These are phyloP conservation scores for Tolypocladium tropicale DNA, from an alignment of 2,329 filamentous ascomycete genomes.

Conservation along the genomic window DNA sequence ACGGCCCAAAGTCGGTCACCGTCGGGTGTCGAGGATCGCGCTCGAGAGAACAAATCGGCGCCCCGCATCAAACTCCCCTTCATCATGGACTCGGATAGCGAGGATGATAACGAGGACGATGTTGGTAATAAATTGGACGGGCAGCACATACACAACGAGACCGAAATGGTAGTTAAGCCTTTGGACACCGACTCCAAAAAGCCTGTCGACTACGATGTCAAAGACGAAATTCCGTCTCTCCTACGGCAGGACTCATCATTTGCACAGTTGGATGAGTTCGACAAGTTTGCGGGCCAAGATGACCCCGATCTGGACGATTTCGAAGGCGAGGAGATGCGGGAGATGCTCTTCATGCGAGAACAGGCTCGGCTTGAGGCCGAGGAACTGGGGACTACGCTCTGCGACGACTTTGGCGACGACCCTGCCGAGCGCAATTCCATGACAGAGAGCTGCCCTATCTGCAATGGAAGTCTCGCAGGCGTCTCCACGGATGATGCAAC, in stretches of 20 bases:
- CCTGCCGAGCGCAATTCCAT: constrained; percentile 18
- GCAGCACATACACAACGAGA: background rate
- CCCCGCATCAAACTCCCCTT: constrained; percentile 40
- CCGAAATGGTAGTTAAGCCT: background rate
- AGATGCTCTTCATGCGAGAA: constrained; percentile 64
- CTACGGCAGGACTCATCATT: constrained; percentile 16
- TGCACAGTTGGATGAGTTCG: constrained; percentile 24
- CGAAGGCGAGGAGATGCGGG: constrained; percentile 55
- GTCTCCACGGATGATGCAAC: constrained; percentile 58
- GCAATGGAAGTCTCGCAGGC: constrained; percentile 52
- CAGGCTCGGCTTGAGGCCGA: constrained; percentile 57
- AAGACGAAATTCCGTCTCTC: background rate
- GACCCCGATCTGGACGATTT: constrained; percentile 41
- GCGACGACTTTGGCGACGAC: constrained; percentile 23
- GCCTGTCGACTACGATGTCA: background rate
- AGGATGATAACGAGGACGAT: constrained; percentile 17
- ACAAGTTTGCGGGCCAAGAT: constrained; percentile 35
- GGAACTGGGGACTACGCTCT: constrained; percentile 33
- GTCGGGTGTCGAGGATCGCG: constrained; percentile 17
- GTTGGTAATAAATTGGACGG: background rate
- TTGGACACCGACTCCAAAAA: background rate
- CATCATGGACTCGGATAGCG: constrained; percentile 57
- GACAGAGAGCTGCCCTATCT: constrained; percentile 61
- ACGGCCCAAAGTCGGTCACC: background rate
- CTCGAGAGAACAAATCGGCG: constrained; percentile 10